phyloP scores from a whole-genome alignment of 2,329 filamentous ascomycete genomes.

The Teratosphaeriaceae sp. region DNA sequence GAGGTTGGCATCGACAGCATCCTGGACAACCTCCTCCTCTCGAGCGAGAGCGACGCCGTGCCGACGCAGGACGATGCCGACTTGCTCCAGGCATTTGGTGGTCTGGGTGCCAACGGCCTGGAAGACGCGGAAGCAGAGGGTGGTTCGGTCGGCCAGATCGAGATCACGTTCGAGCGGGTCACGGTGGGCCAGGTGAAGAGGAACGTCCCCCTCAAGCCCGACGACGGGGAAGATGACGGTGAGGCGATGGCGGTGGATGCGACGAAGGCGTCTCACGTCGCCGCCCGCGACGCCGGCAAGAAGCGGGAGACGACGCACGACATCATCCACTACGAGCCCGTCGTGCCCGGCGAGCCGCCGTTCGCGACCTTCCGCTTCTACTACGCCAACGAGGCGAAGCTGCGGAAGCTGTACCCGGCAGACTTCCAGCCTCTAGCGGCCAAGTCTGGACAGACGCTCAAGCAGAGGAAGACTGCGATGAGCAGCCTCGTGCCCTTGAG shows the following conservation, averaged over 20 bases:
- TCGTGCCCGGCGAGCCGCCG: slow-evolving; percentile 1
- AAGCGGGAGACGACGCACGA: neutral
- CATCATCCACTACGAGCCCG: slow-evolving; percentile 4
- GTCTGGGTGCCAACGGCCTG: slow-evolving; percentile 4
- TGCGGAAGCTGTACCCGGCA: slow-evolving; percentile 11
- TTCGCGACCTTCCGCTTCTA: slow-evolving; percentile 13
- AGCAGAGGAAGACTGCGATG: neutral
- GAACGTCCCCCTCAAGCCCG: neutral
- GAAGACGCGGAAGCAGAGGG: slow-evolving; percentile 8
- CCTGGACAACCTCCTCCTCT: slow-evolving; percentile 6
- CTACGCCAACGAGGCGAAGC: slow-evolving; percentile 9
- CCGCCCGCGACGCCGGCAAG: neutral
- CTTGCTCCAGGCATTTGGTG: slow-evolving; percentile 2
- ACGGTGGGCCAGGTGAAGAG: neutral
- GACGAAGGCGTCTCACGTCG: slow-evolving; percentile 6
- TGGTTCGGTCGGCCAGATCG: slow-evolving; percentile 5
- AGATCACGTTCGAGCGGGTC: slow-evolving; percentile 10
- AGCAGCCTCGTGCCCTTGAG: neutral
- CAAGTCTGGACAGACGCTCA: neutral
- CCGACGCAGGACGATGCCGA: slow-evolving; percentile 3
- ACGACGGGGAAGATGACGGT: neutral
- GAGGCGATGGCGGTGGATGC: neutral
- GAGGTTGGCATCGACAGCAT: slow-evolving; percentile 11
- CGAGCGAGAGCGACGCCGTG: neutral
- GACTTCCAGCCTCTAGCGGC: neutral